These are phyloP conservation scores for Medicago truncatula DNA, from an alignment of 306 rosid genomes.

Conservation along the genomic window MtrunA17r5.0-ANR NC_053042.1:36170501-36171000, in stretches of 20 bases:
- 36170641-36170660: not conserved
- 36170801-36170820: no score
- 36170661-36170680: constrained; percentile 52
- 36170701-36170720: not conserved
- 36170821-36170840: no score
- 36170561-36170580: constrained; percentile 60
- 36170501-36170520: constrained; percentile 32
- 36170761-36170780: constrained; percentile 37
- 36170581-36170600: constrained; percentile 60
- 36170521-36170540: constrained; percentile 73
- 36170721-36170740: constrained; percentile 16
- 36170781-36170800: constrained; percentile 44
- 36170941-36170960: no score
- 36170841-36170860: no score
- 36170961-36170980: no score
- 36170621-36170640: not conserved
- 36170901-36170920: no score
- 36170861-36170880: no score
- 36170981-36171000: no score
- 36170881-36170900: no score
- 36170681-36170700: constrained; percentile 43
- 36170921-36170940: no score
- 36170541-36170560: constrained; percentile 83
- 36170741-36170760: constrained; percentile 34
- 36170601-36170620: constrained; percentile 32